Evolutionary conservation across 768 basidiomycete species (phyloP), one percentile per base, ranked within the genome.

Genomic region (Favolaschia claudopus): DNA sequence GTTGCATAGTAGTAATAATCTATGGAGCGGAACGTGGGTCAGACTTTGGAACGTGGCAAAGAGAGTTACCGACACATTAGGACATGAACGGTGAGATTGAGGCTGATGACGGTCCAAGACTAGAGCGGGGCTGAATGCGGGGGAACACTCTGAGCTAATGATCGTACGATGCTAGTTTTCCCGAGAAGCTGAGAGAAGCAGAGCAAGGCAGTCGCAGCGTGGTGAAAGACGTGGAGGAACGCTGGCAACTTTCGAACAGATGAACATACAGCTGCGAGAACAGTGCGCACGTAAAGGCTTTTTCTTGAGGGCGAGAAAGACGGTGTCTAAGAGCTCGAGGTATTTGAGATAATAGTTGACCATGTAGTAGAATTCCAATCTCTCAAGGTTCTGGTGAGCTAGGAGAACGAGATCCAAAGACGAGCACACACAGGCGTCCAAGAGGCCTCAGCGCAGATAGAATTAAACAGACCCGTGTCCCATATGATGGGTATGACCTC

Each of bases 1-100:
- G 97, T 98, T 24, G 95, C 95, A 77, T 91, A 99, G 79, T 99
- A 99, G 79, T 99, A 99, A 76, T 99, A 99, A 80, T 99, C 95
- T 96, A 69, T 7, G 49, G 44, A 32, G 19, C 13, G 46, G 32
- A 34, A 54, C 25, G 24, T 22, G 20, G 17, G 43, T 57, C 38
- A 40, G 45, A 19, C 52, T 42, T 51, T 55, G 45, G 37, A 52
- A 43, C 53, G 57, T 29, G 45, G 36, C 24, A 44, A 19, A 44
- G 34, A 39, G 51, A 54, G 29, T 4, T 25, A 84, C 91, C 74
- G 75, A 95, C 93, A 99, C 97, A 99, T 99, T 69, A 97, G 77
- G 72, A 99, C 96, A 76, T 99, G 97, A 45, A 99, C 96, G 55
- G 82, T 75, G 58, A 99, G 80, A 80, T 99, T 99, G 63, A 97